Evolutionary conservation across 2,329 filamentous ascomycete species (phyloP).

Genomic region (Microcera coccophila): DNA sequence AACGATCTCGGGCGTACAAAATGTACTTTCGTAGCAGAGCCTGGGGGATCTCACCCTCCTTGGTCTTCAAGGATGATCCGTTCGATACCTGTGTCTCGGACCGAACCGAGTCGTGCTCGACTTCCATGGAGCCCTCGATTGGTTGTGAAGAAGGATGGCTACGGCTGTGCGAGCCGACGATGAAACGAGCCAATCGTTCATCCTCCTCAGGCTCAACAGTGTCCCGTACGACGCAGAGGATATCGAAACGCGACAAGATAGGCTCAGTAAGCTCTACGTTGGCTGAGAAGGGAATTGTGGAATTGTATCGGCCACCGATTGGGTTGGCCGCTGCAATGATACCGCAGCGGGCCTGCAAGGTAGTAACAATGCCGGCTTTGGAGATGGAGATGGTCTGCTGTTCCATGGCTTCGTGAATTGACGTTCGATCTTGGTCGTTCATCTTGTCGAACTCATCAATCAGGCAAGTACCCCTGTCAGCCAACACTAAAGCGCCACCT

Average conservation of each 20-base stretch:
- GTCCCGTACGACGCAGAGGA: conserved; percentile 92
- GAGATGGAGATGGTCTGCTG: conserved; percentile 99
- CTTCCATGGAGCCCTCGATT: conserved; percentile 55
- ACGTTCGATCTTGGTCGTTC: conserved; percentile 97
- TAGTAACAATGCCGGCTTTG: conserved; percentile 97
- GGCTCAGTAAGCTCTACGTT: conserved; percentile 97
- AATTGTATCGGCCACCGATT: conserved; percentile 93
- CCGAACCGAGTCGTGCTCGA: conserved; percentile 53
- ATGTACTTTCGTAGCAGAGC: conserved; percentile 95
- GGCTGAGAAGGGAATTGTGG: conserved; percentile 88
- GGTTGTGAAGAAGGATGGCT: conserved; percentile 68
- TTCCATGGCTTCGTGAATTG: conserved; percentile 99
- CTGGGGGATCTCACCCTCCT: conserved; percentile 76
- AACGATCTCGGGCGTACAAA: conserved; percentile 85
- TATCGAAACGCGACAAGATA: conserved; percentile 96
- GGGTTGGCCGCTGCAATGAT: conserved; percentile 97
- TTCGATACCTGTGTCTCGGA: conserved; percentile 33
- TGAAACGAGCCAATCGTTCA: conserved; percentile 88
- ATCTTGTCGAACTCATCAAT: conserved; percentile 99
- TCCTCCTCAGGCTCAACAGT: conserved; percentile 91
- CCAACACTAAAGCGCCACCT: conserved; percentile 89
- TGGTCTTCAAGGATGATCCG: conserved; percentile 23
- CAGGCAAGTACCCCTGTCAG: conserved; percentile 88
- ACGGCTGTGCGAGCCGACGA: conserved; percentile 88
- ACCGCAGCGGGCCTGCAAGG: conserved; percentile 89